Evolutionary conservation across 768 basidiomycete species (phyloP).

Genomic region (Hirschioporus abietinus): DNA sequence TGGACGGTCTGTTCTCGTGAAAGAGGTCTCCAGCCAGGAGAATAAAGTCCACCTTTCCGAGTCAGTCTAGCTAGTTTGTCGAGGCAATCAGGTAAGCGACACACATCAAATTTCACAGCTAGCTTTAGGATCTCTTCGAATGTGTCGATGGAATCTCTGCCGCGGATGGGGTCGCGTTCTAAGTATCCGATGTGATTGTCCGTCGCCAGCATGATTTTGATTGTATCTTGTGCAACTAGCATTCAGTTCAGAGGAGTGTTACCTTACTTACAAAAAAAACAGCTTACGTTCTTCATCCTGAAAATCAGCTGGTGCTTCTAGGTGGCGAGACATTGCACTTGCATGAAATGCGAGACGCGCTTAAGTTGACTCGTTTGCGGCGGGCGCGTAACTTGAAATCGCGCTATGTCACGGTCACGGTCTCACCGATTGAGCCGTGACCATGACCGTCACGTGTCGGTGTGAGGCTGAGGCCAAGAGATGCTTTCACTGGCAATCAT

Average conservation of each 20-base stretch:
- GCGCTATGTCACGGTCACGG: not conserved
- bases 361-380: no score
- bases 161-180: conserved; percentile 90
- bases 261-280: not conserved
- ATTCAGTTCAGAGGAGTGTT: not conserved
- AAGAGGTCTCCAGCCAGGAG: conserved; percentile 95
- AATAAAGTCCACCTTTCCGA: conserved; percentile 82
- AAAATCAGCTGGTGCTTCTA: not conserved
- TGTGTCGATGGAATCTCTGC: conserved; percentile 92
- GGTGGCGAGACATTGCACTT: not conserved
- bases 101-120: conserved; percentile 81
- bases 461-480: no score
- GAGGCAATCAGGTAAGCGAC: conserved; percentile 20
- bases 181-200: conserved; percentile 96
- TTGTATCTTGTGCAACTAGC: conserved; percentile 46
- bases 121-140: conserved; percentile 92
- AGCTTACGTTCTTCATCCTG: not conserved
- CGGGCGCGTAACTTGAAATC: not conserved
- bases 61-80: not conserved
- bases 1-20: conserved; percentile 93
- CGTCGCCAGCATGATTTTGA: conserved; percentile 84
- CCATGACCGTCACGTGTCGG: no score
- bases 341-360: not conserved
- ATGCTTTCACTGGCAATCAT: no score
- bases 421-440: no score